Conservation (phyloP, 345 rosid genomes). For the Sonneratia caseolaris region DNA sequence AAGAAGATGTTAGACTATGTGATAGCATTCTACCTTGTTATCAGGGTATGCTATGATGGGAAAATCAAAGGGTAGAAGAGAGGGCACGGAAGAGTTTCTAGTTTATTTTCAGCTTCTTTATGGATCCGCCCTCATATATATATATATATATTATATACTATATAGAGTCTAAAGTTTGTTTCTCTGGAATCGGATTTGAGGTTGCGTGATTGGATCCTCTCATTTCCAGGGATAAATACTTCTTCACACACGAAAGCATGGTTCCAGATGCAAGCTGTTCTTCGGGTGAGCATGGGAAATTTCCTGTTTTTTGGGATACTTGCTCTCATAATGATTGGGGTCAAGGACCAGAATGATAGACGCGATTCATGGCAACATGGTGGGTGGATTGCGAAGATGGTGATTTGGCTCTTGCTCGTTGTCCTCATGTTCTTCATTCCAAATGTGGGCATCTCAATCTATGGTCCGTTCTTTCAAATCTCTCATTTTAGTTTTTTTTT, state of each 20-base stretch:
- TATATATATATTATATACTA: background rate
- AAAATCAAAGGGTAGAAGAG: background rate
- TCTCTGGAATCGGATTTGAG: background rate
- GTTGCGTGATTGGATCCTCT: background rate
- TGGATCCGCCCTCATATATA: background rate
- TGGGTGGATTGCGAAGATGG: conserved; percentile 89
- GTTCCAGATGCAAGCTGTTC: conserved; percentile 85
- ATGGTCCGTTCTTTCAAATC: conserved; percentile 39
- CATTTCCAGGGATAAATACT: conserved; percentile 64
- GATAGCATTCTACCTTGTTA: background rate
- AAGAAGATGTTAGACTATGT: background rate
- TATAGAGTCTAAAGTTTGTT: background rate
- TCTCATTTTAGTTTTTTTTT: background rate
- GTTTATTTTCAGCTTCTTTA: background rate
- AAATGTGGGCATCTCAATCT: conserved; percentile 49
- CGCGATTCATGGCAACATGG: conserved; percentile 97
- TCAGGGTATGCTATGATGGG: background rate
- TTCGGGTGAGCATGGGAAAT: conserved; percentile 91
- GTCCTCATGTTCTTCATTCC: conserved; percentile 91
- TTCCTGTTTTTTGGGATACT: conserved; percentile 62
- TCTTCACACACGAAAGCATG: conserved; percentile 62
- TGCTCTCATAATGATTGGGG: conserved; percentile 83
- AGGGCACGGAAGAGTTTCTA: background rate
- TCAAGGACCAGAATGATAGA: conserved; percentile 82
- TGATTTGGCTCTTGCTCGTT: conserved; percentile 68